These are phyloP conservation scores for Diutina ranongensis DNA, from an alignment of 1,139 yeast species.

Conservation along the genomic window DNA sequence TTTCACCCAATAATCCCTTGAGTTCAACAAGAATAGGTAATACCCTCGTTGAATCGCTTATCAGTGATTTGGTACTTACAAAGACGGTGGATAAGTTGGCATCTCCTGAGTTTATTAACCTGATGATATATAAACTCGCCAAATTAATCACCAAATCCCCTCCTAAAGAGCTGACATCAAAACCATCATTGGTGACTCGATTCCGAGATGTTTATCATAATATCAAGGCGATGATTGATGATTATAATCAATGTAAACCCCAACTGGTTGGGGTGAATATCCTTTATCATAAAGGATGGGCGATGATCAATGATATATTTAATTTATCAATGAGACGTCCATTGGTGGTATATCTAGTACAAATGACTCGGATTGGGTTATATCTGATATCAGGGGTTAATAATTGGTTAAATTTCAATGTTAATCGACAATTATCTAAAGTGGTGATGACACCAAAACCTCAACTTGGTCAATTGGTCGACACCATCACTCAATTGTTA, in stretches of 20 bases:
- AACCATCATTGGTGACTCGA: neutral
- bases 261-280: neutral
- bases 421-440: neutral
- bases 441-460: neutral
- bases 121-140: conserved; percentile 9
- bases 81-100: conserved; percentile 20
- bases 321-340: neutral
- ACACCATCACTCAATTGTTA: neutral
- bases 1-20: neutral
- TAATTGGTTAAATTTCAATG: neutral
- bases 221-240: neutral
- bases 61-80: conserved; percentile 25
- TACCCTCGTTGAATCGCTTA: conserved; percentile 18
- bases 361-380: neutral
- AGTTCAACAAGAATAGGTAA: conserved; percentile 13
- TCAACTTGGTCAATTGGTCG: neutral
- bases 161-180: neutral
- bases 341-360: neutral
- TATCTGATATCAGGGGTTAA: neutral
- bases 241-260: neutral
- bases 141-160: neutral
- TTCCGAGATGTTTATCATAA: neutral
- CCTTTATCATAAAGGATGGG: neutral
- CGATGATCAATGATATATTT: neutral
- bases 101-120: conserved; percentile 20